These are phyloP conservation scores for Curvularia eragrostidis DNA, from an alignment of 2,329 filamentous ascomycete species.

Conservation along the genomic window DNA sequence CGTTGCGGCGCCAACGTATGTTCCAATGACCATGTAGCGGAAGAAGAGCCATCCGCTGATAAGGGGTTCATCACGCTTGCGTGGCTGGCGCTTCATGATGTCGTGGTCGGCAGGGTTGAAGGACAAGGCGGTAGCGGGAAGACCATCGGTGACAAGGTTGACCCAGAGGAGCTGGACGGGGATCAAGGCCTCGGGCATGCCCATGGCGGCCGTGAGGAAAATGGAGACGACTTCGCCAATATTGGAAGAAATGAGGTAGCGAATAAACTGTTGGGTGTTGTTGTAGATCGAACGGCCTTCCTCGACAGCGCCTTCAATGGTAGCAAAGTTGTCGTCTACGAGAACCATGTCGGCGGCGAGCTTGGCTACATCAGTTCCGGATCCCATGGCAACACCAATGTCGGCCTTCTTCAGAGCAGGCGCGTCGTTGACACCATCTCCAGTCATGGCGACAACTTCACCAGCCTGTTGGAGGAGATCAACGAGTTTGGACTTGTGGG, in stretches of 20 bases:
- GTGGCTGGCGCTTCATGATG: constrained; percentile 90
- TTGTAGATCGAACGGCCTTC: constrained; percentile 98
- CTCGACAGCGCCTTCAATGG: constrained; percentile 93
- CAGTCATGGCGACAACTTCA: constrained; percentile 98
- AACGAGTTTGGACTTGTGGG: constrained; percentile 96
- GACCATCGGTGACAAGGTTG: constrained; percentile 95
- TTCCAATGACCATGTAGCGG: constrained; percentile 94
- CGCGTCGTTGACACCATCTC: constrained; percentile 97
- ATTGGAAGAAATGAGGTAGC: constrained; percentile 98
- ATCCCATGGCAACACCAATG: constrained; percentile 98
- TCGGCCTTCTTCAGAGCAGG: constrained; percentile 98
- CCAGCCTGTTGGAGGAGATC: constrained; percentile 91
- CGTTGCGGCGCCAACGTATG: constrained; percentile 91
- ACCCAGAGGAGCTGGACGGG: constrained; percentile 98
- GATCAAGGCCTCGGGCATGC: constrained; percentile 97
- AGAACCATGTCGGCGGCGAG: constrained; percentile 98
- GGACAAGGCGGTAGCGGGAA: constrained; percentile 92
- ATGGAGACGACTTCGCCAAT: constrained; percentile 99
- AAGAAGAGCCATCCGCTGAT: constrained; percentile 97
- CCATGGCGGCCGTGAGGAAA: constrained; percentile 93
- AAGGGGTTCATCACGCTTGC: constrained; percentile 90
- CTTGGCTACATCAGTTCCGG: constrained; percentile 95
- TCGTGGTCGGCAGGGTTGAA: constrained; percentile 99
- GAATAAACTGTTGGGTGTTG: constrained; percentile 99
- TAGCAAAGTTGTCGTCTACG: constrained; percentile 98